Base-by-base conservation (phyloP, 2,329 filamentous ascomycete genomes). In the Pestalotiopsis sp. region DNA sequence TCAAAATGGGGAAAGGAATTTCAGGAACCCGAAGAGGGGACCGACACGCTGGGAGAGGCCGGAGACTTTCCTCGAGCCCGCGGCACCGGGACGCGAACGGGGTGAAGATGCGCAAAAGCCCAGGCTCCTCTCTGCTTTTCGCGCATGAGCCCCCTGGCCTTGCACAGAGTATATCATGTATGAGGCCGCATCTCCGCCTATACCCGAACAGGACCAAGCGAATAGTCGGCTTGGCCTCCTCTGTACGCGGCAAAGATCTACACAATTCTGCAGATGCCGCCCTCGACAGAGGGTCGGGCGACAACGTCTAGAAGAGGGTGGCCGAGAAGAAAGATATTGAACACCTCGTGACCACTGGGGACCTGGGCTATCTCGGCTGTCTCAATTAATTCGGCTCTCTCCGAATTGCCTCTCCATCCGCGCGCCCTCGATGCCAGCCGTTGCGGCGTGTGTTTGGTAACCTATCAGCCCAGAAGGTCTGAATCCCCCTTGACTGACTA, bases 131-230 rank as follows among this genome's bases (percentile, higher is more conserved):
- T 23, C 20, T 23, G 2, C 20, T 23, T 36, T 9, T 36, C 31
- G 31, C 5, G 31, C 7, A 7, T 36, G 7, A 36, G n/a, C 45
- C 45, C 45, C 45, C 45, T n/a, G 12, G 14, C 20, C 45, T 36
- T 36, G 31, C 6, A 36, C 31, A 36, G 31, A 36, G 5, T 36
- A 36, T 36, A 36, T 36, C 31, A 36, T 36, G 31, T 59, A 27
- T 12, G 9, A 17, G 12, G 14, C 59, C 25, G 4, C 59, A 27
- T 39, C 31, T 62, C 27, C 36, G 25, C 9, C 59, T n/a, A 36
- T 36, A 62, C n/a, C 59, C 59, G 59, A 62, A n/a, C 31, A 38
- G n/a, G 36, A 38, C 59, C 31, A 36, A 62, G n/a, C 59, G 59
- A 62, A 62, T 62, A 62, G 27, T 62, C 31, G 17, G 31, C 59